These are phyloP conservation scores for Rhododendron mucronatum DNA, from an alignment of 148 eudicot species.

Conservation along the genomic window DNA sequence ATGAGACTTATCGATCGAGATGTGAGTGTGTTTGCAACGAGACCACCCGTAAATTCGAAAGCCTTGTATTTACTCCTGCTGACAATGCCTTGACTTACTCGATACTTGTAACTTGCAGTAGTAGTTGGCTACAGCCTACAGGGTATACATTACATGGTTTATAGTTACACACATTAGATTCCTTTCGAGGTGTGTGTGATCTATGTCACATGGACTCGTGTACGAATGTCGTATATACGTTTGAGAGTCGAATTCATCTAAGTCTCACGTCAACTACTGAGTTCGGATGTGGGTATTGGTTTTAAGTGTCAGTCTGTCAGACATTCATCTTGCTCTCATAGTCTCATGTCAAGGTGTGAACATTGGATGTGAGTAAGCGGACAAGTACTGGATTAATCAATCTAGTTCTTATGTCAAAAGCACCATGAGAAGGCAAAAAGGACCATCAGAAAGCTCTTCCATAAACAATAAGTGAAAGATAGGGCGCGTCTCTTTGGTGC, in stretches of 20 bases:
- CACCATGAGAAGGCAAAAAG: neutral
- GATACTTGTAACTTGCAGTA: too few species aligned
- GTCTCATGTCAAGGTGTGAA: neutral
- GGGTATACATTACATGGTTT: too few species aligned
- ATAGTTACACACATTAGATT: neutral
- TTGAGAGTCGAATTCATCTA: neutral
- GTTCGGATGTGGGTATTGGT: neutral
- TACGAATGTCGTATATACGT: neutral
- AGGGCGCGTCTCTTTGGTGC: neutral
- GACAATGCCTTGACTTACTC: too few species aligned
- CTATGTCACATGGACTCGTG: neutral
- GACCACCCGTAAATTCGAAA: too few species aligned
- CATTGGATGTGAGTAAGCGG: neutral
- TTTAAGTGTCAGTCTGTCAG: neutral
- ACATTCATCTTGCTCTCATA: neutral
- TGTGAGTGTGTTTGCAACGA: too few species aligned
- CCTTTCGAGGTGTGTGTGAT: constrained; percentile 3
- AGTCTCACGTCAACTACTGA: neutral
- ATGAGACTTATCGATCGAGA: too few species aligned
- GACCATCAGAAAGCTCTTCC: neutral
- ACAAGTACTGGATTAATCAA: too few species aligned
- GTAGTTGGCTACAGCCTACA: too few species aligned
- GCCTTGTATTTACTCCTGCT: too few species aligned
- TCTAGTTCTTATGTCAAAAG: neutral
- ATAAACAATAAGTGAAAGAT: neutral